These are phyloP conservation scores for Coniophora puteana DNA, from an alignment of 1,284 basidiomycete species.

Conservation along the genomic window DNA sequence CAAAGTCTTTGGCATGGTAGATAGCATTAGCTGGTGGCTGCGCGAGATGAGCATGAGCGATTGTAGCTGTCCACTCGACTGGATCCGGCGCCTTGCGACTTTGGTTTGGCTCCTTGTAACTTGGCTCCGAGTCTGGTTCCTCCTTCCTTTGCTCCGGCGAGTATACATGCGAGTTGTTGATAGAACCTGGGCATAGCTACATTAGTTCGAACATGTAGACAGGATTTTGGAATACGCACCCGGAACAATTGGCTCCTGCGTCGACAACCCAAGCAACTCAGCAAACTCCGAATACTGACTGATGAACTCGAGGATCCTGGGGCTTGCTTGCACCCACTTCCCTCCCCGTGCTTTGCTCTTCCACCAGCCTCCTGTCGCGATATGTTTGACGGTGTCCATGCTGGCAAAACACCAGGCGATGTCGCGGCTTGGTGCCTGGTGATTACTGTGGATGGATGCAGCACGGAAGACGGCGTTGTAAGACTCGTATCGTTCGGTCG, in stretches of 20 bases:
- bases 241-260: not conserved
- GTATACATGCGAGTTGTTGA: not conserved
- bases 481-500: constrained; percentile 5
- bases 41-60: no score
- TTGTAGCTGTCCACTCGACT: no score
- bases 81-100: no score
- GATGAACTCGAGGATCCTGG: not conserved
- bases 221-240: not conserved
- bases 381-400: constrained; percentile 15
- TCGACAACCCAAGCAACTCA: constrained; percentile 2
- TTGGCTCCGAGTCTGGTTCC: no score
- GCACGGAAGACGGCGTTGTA: constrained; percentile 7
- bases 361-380: constrained; percentile 9
- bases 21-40: no score
- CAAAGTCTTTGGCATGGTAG: no score
- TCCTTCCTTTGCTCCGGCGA: no score
- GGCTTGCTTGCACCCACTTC: not conserved
- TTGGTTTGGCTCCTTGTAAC: no score
- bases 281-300: not conserved
- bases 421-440: constrained; percentile 13
- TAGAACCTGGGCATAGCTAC: not conserved
- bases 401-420: constrained; percentile 12
- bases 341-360: not conserved
- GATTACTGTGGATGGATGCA: constrained; percentile 15
- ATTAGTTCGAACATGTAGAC: not conserved